Percentiles rank a stretch among this genome's conserved stretches.
Evolutionary conservation across 148 eudicot genomes (phyloP).

Genomic region (Rhododendron ovatum): DNA sequence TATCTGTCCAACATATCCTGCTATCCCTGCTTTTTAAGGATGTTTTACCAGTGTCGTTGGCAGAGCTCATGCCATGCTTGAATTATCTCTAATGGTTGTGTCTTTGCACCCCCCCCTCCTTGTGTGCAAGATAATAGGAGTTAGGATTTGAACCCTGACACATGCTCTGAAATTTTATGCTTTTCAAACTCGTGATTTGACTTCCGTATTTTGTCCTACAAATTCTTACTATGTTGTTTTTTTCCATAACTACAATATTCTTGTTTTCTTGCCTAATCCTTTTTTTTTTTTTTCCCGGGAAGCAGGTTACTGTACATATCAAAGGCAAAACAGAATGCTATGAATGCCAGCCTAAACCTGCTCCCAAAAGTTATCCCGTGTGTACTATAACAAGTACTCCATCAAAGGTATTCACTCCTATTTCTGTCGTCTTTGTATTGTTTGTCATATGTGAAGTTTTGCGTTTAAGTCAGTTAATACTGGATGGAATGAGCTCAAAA

Average conservation of each 20-base stretch:
- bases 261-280: neutral
- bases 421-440: neutral
- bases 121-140: neutral
- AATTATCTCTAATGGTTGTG: neutral
- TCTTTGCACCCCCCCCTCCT: too few relatives aligned
- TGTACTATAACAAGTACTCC: constrained; percentile 99
- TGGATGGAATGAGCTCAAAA: neutral
- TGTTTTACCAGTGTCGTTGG: neutral
- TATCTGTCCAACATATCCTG: neutral
- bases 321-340: constrained; percentile 90
- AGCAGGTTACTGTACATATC: constrained; percentile 90
- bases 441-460: neutral
- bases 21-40: neutral
- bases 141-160: neutral
- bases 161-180: neutral
- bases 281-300: neutral
- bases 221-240: neutral
- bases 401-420: constrained; percentile 57
- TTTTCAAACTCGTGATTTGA: neutral
- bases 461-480: neutral
- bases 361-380: constrained; percentile 94
- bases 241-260: neutral
- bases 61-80: neutral
- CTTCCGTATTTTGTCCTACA: neutral
- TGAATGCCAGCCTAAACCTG: constrained; percentile 95